These are phyloP conservation scores for Solanum rostratum DNA, from an alignment of 257 asterid species.

Conservation along the genomic window DNA sequence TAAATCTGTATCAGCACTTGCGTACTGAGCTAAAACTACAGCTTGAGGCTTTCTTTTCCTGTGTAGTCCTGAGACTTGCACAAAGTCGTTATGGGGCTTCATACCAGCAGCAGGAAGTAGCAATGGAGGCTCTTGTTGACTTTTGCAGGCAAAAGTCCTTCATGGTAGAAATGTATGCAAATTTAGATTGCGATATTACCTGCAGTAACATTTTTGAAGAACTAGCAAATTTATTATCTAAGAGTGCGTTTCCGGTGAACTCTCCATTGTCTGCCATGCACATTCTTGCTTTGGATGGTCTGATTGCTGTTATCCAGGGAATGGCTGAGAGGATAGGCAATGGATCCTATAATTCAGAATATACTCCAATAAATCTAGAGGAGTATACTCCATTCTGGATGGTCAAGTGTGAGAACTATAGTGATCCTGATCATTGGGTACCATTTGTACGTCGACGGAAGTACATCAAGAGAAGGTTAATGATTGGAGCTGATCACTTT, in stretches of 20 bases:
- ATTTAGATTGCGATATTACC: constrained; percentile 92
- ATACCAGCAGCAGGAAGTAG: constrained; percentile 95
- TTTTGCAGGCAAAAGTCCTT: constrained; percentile 88
- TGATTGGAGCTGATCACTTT: constrained; percentile 98
- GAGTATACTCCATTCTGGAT: constrained; percentile 94
- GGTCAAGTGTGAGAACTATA: constrained; percentile 81
- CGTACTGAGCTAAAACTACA: constrained; percentile 80
- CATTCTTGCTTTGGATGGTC: constrained; percentile 96
- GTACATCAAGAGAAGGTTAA: constrained; percentile 81
- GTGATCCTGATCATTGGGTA: constrained; percentile 86
- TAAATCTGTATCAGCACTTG: constrained; percentile 77
- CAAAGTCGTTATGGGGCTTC: constrained; percentile 90
- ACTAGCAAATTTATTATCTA: constrained; percentile 80
- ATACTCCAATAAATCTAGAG: constrained; percentile 40
- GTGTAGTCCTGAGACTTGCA: constrained; percentile 87
- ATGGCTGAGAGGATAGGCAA: constrained; percentile 98
- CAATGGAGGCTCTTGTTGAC: constrained; percentile 98
- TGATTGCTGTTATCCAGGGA: constrained; percentile 95
- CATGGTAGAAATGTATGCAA: constrained; percentile 91
- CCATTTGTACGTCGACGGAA: constrained; percentile 78
- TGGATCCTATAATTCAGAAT: constrained; percentile 59
- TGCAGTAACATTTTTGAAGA: constrained; percentile 93
- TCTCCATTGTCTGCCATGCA: constrained; percentile 93
- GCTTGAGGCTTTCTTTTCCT: constrained; percentile 90
- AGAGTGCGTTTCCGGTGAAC: constrained; percentile 95